These are phyloP conservation scores for Suillus placidus DNA, from an alignment of 768 basidiomycete species.

Conservation along the genomic window DNA sequence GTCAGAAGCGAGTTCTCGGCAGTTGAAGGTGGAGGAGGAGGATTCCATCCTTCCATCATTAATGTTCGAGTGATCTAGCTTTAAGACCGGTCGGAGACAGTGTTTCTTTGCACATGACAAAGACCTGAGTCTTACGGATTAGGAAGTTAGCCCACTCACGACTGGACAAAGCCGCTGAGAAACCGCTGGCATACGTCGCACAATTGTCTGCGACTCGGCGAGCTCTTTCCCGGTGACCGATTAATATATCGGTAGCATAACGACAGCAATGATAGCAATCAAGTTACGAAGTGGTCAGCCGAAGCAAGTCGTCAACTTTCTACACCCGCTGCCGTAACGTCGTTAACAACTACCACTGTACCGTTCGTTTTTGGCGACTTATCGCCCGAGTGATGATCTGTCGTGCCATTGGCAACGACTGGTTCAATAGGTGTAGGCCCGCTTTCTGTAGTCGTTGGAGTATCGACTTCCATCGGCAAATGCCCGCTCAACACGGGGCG, in stretches of 20 bases:
- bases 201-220: neutral
- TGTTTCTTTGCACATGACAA: neutral
- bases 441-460: constrained; percentile 21
- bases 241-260: constrained; percentile 6
- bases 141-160: neutral
- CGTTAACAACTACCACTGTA: constrained; percentile 27
- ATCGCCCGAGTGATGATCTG: constrained; percentile 16
- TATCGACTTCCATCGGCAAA: constrained; percentile 37
- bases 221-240: neutral
- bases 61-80: neutral
- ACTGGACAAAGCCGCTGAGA: neutral
- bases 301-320: constrained; percentile 13
- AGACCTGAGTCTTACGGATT: neutral
- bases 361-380: constrained; percentile 23
- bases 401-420: constrained; percentile 14
- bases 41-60: constrained; percentile 9
- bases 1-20: constrained; percentile 42
- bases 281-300: neutral
- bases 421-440: constrained; percentile 22
- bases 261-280: constrained; percentile 1
- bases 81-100: neutral
- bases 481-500: constrained; percentile 31
- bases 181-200: neutral
- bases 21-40: constrained; percentile 16
- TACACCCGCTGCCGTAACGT: constrained; percentile 15